These are phyloP conservation scores for Cylindrodendrum hubeiense DNA, from an alignment of 2,329 filamentous ascomycete species.

Conservation along the genomic window DNA sequence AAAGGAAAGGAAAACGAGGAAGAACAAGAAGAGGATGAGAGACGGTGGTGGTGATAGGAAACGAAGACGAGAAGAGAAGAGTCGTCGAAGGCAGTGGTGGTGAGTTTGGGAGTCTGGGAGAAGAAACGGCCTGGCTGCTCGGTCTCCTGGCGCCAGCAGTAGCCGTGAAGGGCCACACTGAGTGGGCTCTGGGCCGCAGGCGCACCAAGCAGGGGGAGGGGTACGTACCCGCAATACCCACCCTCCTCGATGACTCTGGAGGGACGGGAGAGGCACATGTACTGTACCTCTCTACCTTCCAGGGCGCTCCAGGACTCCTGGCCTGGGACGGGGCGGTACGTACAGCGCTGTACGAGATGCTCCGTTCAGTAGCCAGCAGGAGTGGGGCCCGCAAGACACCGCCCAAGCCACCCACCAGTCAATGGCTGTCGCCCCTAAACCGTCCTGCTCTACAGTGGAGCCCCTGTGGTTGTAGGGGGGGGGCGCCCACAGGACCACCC, in stretches of 20 bases:
- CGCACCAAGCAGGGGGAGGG: constrained; percentile 20
- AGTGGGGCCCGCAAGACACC: constrained; percentile 26
- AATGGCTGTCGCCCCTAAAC: constrained; percentile 22
- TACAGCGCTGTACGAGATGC: constrained; percentile 21
- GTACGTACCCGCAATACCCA: constrained; percentile 22
- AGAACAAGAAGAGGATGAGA: constrained; percentile 44
- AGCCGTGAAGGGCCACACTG: constrained; percentile 25
- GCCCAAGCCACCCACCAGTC: constrained; percentile 17
- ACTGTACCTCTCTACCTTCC: constrained; percentile 20
- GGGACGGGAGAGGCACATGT: constrained; percentile 26
- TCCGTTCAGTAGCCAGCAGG: constrained; percentile 15
- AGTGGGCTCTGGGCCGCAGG: constrained; percentile 19
- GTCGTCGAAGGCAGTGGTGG: constrained; percentile 37
- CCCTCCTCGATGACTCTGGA: constrained; percentile 16
- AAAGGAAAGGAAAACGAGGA: constrained; percentile 42
- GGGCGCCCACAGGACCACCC: constrained; percentile 1
- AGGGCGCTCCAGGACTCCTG: neutral
- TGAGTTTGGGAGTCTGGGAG: constrained; percentile 45
- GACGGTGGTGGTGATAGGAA: constrained; percentile 44
- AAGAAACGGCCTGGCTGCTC: constrained; percentile 38
- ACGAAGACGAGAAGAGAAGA: constrained; percentile 34
- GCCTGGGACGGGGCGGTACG: constrained; percentile 5
- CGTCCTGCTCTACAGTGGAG: constrained; percentile 21
- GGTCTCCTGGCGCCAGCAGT: constrained; percentile 35
- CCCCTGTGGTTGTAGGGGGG: constrained; percentile 22